Percentiles rank a stretch among this genome's conserved stretches.
phyloP scores from a whole-genome alignment of 768 basidiomycete species.

The Tulasnella sp. region DNA sequence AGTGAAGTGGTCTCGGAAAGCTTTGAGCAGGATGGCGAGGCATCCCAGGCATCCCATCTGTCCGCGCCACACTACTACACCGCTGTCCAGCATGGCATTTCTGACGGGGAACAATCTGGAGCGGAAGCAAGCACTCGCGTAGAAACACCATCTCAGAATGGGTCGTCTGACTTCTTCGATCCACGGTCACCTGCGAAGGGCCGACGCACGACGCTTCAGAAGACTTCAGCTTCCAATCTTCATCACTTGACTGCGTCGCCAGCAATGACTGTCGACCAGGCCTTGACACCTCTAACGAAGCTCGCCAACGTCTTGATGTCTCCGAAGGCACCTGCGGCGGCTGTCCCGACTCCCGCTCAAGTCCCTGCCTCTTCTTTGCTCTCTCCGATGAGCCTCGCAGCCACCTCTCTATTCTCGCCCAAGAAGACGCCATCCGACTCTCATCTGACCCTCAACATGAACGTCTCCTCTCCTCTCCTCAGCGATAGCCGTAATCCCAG shows the following conservation, averaged over 20 bases:
- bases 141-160: no score
- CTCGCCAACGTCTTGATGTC: conserved; percentile 5
- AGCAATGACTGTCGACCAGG: neutral
- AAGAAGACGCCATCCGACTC: conserved; percentile 2
- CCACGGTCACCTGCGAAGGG: conserved; percentile 4
- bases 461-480: conserved; percentile 1
- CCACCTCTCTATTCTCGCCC: conserved; percentile 1
- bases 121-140: no score
- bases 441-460: neutral
- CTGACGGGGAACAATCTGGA: neutral
- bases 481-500: neutral
- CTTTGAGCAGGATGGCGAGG: no score
- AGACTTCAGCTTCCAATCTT: neutral
- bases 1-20: no score
- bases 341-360: neutral
- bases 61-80: neutral
- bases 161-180: neutral
- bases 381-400: neutral
- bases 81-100: neutral
- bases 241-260: neutral
- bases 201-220: neutral
- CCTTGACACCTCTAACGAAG: conserved; percentile 3
- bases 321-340: neutral
- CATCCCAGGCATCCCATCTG: neutral
- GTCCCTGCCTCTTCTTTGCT: neutral